A percentile compares a stretch with the other conserved stretches of the same genome.
phyloP scores from a whole-genome alignment of 2,329 filamentous ascomycete species.

The Domatiomyces catenatus region DNA sequence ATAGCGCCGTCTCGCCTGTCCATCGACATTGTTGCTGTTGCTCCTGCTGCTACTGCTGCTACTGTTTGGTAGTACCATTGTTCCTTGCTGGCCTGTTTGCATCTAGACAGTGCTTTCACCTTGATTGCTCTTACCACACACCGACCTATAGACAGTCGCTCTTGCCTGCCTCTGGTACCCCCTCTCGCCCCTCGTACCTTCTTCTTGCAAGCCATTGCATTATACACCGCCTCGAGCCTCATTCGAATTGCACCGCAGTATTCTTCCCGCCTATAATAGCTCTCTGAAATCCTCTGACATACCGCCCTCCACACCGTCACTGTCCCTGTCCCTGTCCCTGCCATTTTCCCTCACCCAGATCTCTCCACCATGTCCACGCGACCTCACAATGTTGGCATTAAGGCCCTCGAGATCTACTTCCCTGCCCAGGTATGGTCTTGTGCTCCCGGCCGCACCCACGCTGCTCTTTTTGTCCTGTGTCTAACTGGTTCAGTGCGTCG shows the following conservation, averaged over 20 bases:
- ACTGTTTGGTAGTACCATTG: too few species aligned
- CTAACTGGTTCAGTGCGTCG: conserved; percentile 52
- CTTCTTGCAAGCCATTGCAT: neutral
- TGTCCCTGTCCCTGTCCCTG: neutral
- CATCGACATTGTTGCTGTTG: neutral
- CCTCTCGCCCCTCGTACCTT: neutral
- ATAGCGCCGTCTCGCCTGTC: neutral
- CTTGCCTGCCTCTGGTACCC: neutral
- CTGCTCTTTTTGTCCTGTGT: neutral
- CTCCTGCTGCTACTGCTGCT: neutral
- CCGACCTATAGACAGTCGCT: neutral
- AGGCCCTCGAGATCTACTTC: conserved; percentile 83
- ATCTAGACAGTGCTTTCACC: neutral
- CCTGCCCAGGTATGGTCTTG: conserved; percentile 58
- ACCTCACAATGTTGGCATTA: conserved; percentile 79
- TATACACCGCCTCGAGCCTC: too few species aligned
- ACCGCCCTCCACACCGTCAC: neutral
- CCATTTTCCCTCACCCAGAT: neutral
- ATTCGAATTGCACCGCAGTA: neutral
- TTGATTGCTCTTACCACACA: neutral
- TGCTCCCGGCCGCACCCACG: neutral
- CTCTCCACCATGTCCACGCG: conserved; percentile 47
- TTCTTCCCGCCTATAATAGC: neutral
- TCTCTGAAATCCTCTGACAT: neutral
- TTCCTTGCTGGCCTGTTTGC: neutral